phyloP scores from a whole-genome alignment of 1,284 basidiomycete genomes.

The Tylopilus sp. region DNA sequence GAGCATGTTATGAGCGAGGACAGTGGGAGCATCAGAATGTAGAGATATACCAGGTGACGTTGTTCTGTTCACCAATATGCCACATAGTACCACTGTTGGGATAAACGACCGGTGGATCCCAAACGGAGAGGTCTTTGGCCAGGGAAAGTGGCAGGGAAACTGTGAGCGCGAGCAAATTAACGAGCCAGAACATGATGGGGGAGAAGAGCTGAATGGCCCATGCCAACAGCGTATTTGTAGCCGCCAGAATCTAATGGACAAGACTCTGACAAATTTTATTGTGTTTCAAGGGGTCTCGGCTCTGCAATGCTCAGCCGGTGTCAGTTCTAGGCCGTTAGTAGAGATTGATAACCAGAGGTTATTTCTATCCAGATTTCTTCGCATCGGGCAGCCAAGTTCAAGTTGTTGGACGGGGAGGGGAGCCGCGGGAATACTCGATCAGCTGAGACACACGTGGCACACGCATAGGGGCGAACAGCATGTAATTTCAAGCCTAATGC shows the following conservation, averaged over 20 bases:
- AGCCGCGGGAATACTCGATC: too few species aligned
- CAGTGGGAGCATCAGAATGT: background rate
- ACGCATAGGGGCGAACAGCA: too few species aligned
- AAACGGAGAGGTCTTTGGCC: slow-evolving; percentile 32
- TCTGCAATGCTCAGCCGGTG: too few species aligned
- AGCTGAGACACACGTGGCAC: too few species aligned
- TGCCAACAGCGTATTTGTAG: background rate
- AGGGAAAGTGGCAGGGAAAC: slow-evolving; percentile 5
- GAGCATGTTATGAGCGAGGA: background rate
- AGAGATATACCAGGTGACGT: slow-evolving; percentile 35
- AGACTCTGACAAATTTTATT: too few species aligned
- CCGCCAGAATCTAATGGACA: background rate
- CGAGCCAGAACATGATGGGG: slow-evolving; percentile 9
- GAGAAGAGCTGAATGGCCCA: background rate
- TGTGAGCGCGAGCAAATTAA: slow-evolving; percentile 14
- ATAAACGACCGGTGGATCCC: slow-evolving; percentile 33
- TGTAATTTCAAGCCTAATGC: too few species aligned
- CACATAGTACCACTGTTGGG: slow-evolving; percentile 34
- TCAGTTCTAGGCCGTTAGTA: too few species aligned
- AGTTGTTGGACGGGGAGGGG: too few species aligned
- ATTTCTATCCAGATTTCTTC: too few species aligned
- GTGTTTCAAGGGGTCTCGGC: too few species aligned
- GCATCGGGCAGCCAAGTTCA: too few species aligned
- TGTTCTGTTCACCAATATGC: slow-evolving; percentile 29
- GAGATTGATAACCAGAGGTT: too few species aligned